Conservation (phyloP, 805 yeast genomes). For the Zygotorulaspora chibaensis region DNA sequence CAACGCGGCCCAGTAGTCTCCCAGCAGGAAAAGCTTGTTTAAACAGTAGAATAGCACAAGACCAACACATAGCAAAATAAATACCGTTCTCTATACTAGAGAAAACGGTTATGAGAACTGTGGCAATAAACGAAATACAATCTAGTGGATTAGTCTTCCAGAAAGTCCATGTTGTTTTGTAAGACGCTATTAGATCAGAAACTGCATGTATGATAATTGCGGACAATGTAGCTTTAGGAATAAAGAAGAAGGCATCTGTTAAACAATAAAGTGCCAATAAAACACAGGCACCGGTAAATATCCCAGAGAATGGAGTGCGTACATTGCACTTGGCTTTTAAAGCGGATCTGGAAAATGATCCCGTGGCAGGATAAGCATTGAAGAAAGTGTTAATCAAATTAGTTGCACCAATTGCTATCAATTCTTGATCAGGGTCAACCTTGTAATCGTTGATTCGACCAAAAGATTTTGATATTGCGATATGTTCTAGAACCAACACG, state of each 20-base stretch:
- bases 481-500: slow-evolving; percentile 81
- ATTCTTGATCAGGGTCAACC: slow-evolving; percentile 87
- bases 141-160: slow-evolving; percentile 75
- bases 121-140: slow-evolving; percentile 63
- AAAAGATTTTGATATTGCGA: slow-evolving; percentile 87
- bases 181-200: slow-evolving; percentile 71
- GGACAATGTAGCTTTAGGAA: slow-evolving; percentile 81
- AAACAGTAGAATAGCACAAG: slow-evolving; percentile 66
- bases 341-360: slow-evolving; percentile 92
- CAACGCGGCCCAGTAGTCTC: slow-evolving; percentile 71
- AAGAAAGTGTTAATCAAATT: slow-evolving; percentile 88
- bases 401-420: slow-evolving; percentile 87
- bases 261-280: slow-evolving; percentile 78
- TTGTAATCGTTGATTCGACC: slow-evolving; percentile 90
- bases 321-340: slow-evolving; percentile 93
- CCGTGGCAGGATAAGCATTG: slow-evolving; percentile 92
- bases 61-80: slow-evolving; percentile 83
- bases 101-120: slow-evolving; percentile 73
- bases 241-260: slow-evolving; percentile 77
- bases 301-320: slow-evolving; percentile 87
- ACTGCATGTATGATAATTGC: slow-evolving; percentile 94
- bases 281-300: slow-evolving; percentile 84
- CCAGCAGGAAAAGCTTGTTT: slow-evolving; percentile 78
- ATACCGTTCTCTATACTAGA: slow-evolving; percentile 81
- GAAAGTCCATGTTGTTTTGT: slow-evolving; percentile 58